Conservation (phyloP, 441 rosid species). For the Pelargonium cotyledonis region DNA sequence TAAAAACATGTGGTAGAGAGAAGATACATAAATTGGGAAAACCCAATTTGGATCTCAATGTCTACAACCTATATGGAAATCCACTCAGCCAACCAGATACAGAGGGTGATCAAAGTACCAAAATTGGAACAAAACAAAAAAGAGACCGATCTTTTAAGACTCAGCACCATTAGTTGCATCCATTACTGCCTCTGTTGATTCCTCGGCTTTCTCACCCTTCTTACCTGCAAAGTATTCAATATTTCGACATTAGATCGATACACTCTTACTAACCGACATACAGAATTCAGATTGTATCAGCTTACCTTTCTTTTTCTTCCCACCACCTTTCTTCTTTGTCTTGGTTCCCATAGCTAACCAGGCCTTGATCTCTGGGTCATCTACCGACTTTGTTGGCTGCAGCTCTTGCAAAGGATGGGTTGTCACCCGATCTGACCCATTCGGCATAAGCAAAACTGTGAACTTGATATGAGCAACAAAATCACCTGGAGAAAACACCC, state of each 20-base stretch:
- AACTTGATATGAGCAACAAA: constrained; percentile 81
- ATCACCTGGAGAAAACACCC: constrained; percentile 46
- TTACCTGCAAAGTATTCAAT: constrained; percentile 42
- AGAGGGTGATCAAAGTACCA: constrained; percentile 27
- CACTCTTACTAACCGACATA: not conserved
- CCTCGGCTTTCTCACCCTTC: constrained; percentile 65
- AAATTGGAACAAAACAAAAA: constrained; percentile 32
- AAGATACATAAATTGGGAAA: too few relatives aligned
- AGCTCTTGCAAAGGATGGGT: constrained; percentile 74
- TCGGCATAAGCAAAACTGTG: constrained; percentile 87
- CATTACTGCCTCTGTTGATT: constrained; percentile 46
- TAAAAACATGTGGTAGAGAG: too few relatives aligned
- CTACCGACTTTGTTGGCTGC: constrained; percentile 60
- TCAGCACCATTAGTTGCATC: constrained; percentile 42
- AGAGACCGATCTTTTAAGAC: constrained; percentile 35
- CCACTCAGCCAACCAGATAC: constrained; percentile 32
- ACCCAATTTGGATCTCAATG: constrained; percentile 11
- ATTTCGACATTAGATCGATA: not conserved
- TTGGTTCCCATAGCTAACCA: constrained; percentile 88
- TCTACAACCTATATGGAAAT: constrained; percentile 29
- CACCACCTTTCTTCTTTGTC: constrained; percentile 93
- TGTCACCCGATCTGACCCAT: constrained; percentile 85
- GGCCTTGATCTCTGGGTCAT: constrained; percentile 86
- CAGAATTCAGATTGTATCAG: not conserved
- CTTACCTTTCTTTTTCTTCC: constrained; percentile 95